Conservation (phyloP, 73 alveolate species). For the Breviolum minutum region DNA sequence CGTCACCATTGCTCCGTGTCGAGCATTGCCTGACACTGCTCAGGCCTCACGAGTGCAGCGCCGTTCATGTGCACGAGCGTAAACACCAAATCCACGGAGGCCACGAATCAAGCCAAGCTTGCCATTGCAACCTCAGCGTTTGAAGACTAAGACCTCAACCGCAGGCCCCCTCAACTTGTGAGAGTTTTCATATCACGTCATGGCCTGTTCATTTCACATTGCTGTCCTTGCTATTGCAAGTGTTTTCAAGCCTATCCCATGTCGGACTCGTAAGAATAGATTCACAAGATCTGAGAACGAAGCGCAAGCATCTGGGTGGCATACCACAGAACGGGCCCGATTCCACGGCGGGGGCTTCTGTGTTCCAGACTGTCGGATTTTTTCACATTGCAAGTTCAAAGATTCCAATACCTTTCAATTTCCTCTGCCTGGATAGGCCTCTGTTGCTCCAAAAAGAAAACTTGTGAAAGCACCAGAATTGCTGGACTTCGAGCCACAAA, state of each 20-base stretch:
- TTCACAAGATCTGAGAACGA: neutral
- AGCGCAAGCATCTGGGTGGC: constrained; percentile 67
- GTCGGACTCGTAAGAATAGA: neutral
- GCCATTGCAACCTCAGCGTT: constrained; percentile 25
- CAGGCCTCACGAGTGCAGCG: constrained; percentile 28
- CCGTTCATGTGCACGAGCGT: constrained; percentile 79
- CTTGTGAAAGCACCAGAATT: too few relatives aligned
- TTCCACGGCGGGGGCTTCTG: neutral
- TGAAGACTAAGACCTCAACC: too few relatives aligned
- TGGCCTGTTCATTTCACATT: neutral
- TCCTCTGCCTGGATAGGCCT: neutral
- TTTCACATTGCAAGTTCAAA: neutral
- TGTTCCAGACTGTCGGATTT: neutral
- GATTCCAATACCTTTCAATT: neutral
- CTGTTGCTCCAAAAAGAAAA: neutral
- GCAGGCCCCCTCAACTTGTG: too few relatives aligned
- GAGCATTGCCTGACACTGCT: neutral
- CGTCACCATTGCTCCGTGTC: too few relatives aligned
- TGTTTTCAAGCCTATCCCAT: neutral
- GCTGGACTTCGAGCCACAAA: too few relatives aligned
- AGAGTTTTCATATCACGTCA: too few relatives aligned
- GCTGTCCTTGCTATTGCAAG: neutral
- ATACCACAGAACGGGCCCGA: neutral
- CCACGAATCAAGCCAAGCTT: constrained; percentile 69
- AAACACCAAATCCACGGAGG: constrained; percentile 69